A percentile compares a stretch with the other conserved stretches of the same genome.
These are phyloP conservation scores for Leccinum fibrillosum DNA, from an alignment of 768 basidiomycete genomes.

Conservation along the genomic window DNA sequence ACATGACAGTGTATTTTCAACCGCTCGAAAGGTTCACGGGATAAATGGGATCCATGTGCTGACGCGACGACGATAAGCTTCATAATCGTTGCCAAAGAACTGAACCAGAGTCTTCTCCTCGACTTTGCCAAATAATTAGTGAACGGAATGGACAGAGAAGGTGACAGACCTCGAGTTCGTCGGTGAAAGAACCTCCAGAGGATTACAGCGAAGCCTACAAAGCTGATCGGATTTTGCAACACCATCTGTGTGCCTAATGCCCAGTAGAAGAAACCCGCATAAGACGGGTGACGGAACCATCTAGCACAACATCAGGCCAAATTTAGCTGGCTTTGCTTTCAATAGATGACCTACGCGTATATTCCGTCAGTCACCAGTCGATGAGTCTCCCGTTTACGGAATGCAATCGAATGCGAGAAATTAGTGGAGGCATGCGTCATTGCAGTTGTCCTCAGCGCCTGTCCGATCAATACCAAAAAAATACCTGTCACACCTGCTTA, in stretches of 20 bases:
- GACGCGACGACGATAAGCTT: conserved; percentile 68
- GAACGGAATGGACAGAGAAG: neutral
- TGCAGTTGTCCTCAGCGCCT: conserved; percentile 79
- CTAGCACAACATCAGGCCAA: conserved; percentile 4
- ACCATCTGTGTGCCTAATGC: conserved; percentile 91
- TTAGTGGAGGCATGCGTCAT: conserved; percentile 95
- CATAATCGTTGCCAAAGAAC: conserved; percentile 91
- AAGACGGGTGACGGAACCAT: conserved; percentile 88
- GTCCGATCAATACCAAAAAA: conserved; percentile 61
- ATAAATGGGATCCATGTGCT: conserved; percentile 90
- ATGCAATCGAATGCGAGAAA: conserved; percentile 88
- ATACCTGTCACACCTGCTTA: conserved; percentile 48
- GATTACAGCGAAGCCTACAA: conserved; percentile 59
- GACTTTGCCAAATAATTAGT: conserved; percentile 40
- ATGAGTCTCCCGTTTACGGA: conserved; percentile 69
- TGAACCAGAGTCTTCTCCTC: conserved; percentile 77
- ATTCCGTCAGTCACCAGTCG: conserved; percentile 84
- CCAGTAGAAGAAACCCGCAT: conserved; percentile 98
- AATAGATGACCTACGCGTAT: conserved; percentile 61
- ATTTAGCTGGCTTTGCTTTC: neutral
- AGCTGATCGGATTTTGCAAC: conserved; percentile 80
- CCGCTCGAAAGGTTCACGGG: conserved; percentile 37
- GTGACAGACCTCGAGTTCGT: conserved; percentile 68
- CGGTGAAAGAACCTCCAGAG: conserved; percentile 86
- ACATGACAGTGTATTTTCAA: neutral